Evolutionary conservation across 768 basidiomycete species (phyloP), one percentile per base, ranked within the genome.

Genomic region (Boletus coccyginus): DNA sequence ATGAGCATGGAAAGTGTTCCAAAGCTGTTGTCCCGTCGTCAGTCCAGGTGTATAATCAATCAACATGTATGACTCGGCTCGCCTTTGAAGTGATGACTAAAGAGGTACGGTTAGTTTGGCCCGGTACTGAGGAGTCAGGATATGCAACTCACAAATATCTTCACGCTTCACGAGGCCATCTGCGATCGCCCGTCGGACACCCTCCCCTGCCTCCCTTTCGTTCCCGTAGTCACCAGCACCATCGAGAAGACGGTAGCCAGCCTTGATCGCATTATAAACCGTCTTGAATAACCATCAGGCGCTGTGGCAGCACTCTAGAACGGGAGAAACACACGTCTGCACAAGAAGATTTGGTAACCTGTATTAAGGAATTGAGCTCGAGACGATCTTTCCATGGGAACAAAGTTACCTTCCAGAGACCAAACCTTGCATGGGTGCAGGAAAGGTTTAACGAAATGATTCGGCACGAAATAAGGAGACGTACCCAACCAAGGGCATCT

Each of bases 151-250:
- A 89, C 88, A 92, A 32, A 96, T 75, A 13, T 96, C 93, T 71
- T 93, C 90, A 36, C 94, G 82, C 73, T 89, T 92, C 55, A 96
- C 88, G 38, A 94, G 67, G 14, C 93, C 92, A 8, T 92, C 90
- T 40, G 75, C 69, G 61, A 94, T 81, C n/a, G 92, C 92, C 14
- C 85, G 83, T 50, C 77, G 79, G 55, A 94, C 80, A 60, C 92
- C 92, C 64, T 85, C 79, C 2, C 90, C 92, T 6, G 88, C 87
- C 33, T 93, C 85, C 65, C 86, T 89, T 74, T 96, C 94, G 61
- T 96, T 95, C 9, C 89, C 92, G 69, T 93, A 94, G 74, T 92
- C 90, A 61, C 84, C 83, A 33, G 92, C 92, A 57, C 90, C 87
- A 54, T 94, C 92, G 53, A 96, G 78, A 52, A 96, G 87, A 58